Evolutionary conservation across 805 yeast genomes (phyloP), one percentile per base, ranked within the genome.

Genomic region (Wickerhamiella azymoides): DNA sequence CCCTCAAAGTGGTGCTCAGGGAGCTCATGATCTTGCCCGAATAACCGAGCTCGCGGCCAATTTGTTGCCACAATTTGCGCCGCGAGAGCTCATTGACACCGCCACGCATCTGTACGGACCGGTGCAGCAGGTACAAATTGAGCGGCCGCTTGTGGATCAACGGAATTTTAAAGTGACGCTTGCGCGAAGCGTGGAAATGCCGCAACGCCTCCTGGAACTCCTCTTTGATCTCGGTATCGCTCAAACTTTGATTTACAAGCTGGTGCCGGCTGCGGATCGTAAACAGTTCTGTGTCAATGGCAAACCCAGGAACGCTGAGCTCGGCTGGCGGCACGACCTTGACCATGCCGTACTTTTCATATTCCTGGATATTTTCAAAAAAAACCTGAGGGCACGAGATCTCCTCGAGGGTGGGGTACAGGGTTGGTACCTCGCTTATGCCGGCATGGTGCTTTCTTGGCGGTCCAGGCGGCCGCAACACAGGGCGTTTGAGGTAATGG

Each of bases 41-140:
- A 57, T 78, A 81, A 0, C 94, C 93, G 42, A 84, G 63, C 54
- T 83, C 94, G 46, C 86, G 68, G 11, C 89, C 89, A 9, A 84
- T 72, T 56, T 81, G 85, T 1, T 85, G 85, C 95, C 94, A 84
- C 39, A 75, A 66, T 55, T 81, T 80, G 47, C 71, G 72, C 46
- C 70, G 61, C 39, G 80, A 73, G n/a, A 84, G 86, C 10, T 62
- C 67, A 10, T 68, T 67, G 57, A 69, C 77, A 0, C 93, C 93
- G 16, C 92, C 92, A 49, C 80, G 66, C 14, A 72, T 57, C 16
- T 70, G 64, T 1, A 84, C 92, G 11, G 75, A 68, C 33, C 71
- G 64, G 52, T 73, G 70, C 35, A 83, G 61, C 36, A 74, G 66
- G 59, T 69, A 82, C 30, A 83, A 63, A 61, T 83, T 88, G 36